These are phyloP conservation scores for Aspergillus sparsus DNA, from an alignment of 495 filamentous ascomycete genomes.

Conservation along the genomic window DNA sequence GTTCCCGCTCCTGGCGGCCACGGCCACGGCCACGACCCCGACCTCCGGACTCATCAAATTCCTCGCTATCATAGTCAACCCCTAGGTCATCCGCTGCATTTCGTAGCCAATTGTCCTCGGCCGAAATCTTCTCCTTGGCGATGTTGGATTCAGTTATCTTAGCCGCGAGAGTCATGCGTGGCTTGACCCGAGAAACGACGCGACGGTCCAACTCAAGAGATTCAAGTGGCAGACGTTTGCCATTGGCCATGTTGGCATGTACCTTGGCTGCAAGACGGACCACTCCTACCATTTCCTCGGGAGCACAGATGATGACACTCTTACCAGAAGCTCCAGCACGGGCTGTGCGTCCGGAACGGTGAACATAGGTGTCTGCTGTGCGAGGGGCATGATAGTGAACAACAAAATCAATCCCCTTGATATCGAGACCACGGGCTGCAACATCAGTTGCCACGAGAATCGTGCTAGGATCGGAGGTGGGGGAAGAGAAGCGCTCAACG, in stretches of 20 bases:
- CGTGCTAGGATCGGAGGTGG: slow-evolving; percentile 55
- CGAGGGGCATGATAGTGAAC: slow-evolving; percentile 95
- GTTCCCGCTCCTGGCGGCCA: slow-evolving; percentile 72
- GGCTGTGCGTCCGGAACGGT: slow-evolving; percentile 92
- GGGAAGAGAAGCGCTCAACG: slow-evolving; percentile 82
- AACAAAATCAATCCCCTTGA: slow-evolving; percentile 80
- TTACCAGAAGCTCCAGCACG: slow-evolving; percentile 75
- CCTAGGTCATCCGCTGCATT: slow-evolving; percentile 90
- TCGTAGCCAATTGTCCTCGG: slow-evolving; percentile 82
- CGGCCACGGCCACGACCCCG: slow-evolving; percentile 66
- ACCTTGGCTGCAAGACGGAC: slow-evolving; percentile 85
- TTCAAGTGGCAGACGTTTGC: slow-evolving; percentile 63
- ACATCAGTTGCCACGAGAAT: slow-evolving; percentile 95
- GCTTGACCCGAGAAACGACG: slow-evolving; percentile 71
- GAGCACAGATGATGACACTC: slow-evolving; percentile 84
- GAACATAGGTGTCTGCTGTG: slow-evolving; percentile 89
- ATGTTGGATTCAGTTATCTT: slow-evolving; percentile 77
- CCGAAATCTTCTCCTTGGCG: slow-evolving; percentile 81
- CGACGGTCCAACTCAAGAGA: slow-evolving; percentile 83
- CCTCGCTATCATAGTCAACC: slow-evolving; percentile 89
- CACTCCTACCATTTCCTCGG: slow-evolving; percentile 85
- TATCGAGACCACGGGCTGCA: slow-evolving; percentile 94
- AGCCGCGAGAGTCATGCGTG: slow-evolving; percentile 74
- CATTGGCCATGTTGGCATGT: slow-evolving; percentile 58
- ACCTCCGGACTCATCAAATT: slow-evolving; percentile 65